Conservation (phyloP, 805 yeast species). For the Candida mattraensis region DNA sequence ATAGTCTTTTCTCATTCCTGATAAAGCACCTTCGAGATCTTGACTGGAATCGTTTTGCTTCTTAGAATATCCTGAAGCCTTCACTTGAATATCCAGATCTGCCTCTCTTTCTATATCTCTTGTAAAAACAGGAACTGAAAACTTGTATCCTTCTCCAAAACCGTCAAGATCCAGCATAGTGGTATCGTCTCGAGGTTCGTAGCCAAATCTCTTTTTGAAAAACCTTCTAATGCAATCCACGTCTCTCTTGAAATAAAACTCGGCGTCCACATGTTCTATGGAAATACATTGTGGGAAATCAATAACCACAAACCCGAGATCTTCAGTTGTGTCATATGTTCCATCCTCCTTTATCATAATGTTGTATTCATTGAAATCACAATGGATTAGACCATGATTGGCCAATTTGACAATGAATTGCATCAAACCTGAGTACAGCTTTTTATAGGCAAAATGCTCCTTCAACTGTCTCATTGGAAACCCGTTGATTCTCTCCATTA, state of each 20-base stretch:
- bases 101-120: conserved; percentile 72
- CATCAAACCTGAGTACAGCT: conserved; percentile 85
- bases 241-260: conserved; percentile 85
- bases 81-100: conserved; percentile 78
- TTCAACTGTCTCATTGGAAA: conserved; percentile 82
- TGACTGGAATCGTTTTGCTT: conserved; percentile 43
- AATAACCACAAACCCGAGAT: conserved; percentile 80
- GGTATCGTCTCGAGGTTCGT: conserved; percentile 64
- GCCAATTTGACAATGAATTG: conserved; percentile 79
- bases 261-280: conserved; percentile 87
- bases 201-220: conserved; percentile 75
- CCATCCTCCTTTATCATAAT: conserved; percentile 70
- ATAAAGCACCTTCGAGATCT: conserved; percentile 77
- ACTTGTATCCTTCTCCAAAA: conserved; percentile 74
- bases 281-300: conserved; percentile 99
- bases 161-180: conserved; percentile 79
- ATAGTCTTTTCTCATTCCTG: conserved; percentile 53
- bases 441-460: conserved; percentile 65
- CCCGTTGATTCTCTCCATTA: conserved; percentile 92
- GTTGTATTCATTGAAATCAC: conserved; percentile 97
- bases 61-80: conserved; percentile 81
- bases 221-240: conserved; percentile 86
- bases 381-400: conserved; percentile 88
- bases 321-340: conserved; percentile 49
- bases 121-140: conserved; percentile 74